Base-by-base conservation (phyloP, 768 basidiomycete species). In the Leccinellum rugosiceps region DNA sequence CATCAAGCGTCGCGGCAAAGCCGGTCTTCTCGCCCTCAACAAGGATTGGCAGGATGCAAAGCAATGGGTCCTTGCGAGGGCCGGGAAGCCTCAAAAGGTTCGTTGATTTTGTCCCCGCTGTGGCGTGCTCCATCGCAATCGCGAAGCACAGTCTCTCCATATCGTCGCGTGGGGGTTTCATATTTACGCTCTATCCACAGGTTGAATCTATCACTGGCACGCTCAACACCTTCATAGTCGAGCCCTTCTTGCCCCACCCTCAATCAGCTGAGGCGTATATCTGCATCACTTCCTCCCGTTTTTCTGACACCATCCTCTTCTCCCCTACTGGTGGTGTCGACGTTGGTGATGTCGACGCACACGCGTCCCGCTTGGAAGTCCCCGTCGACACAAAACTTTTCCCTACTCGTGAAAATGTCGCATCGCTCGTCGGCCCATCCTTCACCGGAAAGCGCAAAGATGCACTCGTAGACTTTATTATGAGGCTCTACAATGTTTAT, bases 1-100 rank as follows among this genome's bases (percentile, higher is more conserved):
- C 75, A 98, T 98, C 85, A 99, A 98, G 81, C 90, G 97, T 63
- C 91, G 97, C 60, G 97, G 97, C 68, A 99, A 99, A 83, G 94
- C 94, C 21, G 97, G 97, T 63, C 83, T 99, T 14, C 84, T 99
- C 61, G 86, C 87, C 34, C 82, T 99, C 63, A 98, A 98, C 86
- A 95, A 95, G 78, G 79, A 81, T 23, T 97, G 91, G 92, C 80
- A 86, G 35, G 90, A 89, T 67, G 92, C 92, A 21, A 91, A 83
- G 70, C 74, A 81, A 50, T 98, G 97, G 95, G 90, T 98, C 70
- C 70, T 80, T 53, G 85, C 88, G 61, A 82, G 88, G 34, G 95
- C 96, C 31, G 95, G 96, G 58, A 97, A 97, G 75, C 88, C 90
- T 47, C 90, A 93, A 73, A 88, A 90, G 80, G 93, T 61, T 25